Percentiles rank a stretch among this genome's conserved stretches.
Conservation (phyloP, 2,329 filamentous ascomycete species). For the Tolypocladium ovalisporum region DNA sequence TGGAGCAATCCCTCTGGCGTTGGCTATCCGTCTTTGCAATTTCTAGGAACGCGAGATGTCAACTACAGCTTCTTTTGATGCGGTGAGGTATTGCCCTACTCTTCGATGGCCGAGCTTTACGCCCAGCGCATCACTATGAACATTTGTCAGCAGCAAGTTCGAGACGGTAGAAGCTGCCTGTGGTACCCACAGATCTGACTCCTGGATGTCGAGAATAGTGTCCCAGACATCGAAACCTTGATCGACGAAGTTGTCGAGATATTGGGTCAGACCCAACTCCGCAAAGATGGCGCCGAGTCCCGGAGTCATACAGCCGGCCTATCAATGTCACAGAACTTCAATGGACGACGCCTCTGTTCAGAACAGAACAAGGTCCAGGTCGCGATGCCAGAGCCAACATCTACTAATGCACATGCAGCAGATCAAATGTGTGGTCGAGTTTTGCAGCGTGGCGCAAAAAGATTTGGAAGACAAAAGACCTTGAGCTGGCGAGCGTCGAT, state of each 20-base stretch:
- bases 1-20: conserved; percentile 53
- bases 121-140: conserved; percentile 53
- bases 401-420: conserved; percentile 1
- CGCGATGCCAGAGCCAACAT: conserved; percentile 5
- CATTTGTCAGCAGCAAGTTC: conserved; percentile 10
- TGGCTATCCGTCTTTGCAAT: conserved; percentile 73
- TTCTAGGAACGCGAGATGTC: conserved; percentile 40
- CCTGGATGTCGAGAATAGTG: conserved; percentile 72
- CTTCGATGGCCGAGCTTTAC: conserved; percentile 75
- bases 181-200: conserved; percentile 62
- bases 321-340: neutral
- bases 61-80: conserved; percentile 6
- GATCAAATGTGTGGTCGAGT: neutral
- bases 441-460: neutral
- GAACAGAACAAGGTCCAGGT: neutral
- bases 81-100: conserved; percentile 34
- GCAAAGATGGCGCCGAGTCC: conserved; percentile 56
- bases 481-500: neutral
- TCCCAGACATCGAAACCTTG: conserved; percentile 83
- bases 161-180: neutral
- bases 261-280: conserved; percentile 70
- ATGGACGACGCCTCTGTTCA: neutral
- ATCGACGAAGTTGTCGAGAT: conserved; percentile 59
- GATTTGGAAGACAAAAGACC: neutral
- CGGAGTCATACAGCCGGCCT: conserved; percentile 31